Base-by-base conservation (phyloP, 306 rosid species). In the Hippophae rhamnoides region DNA sequence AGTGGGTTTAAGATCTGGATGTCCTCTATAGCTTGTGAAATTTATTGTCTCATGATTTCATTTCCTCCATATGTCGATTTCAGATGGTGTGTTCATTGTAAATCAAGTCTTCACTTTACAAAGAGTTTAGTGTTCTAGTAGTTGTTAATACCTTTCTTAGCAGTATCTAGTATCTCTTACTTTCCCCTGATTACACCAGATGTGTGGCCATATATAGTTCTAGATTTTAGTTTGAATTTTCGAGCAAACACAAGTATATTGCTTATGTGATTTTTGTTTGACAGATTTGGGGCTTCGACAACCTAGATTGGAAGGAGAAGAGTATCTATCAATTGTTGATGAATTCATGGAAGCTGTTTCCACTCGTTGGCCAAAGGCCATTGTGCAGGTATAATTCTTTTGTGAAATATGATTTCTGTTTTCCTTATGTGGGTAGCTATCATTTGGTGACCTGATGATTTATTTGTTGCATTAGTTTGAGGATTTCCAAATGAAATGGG, bases 401-500 rank as follows among this genome's bases (percentile, higher is more conserved):
- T 67, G 56, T 60, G 53, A 70, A 50, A 41, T 49, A 49, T 71
- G 41, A 42, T 42, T 54, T 13, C 65, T 68, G 3, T 69, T 2
- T 8, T 62, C 54, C 70, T 10, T 38, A 40, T 65, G 55, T 51
- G 51, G 50, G 61, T 56, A 70, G 51, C 57, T 43, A 57, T 69
- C 65, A 61, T 57, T 45, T 72, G 27, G 42, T 86, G 54, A 75
- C 69, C 67, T 66, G 45, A 62, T 62, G 64, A 25, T 62, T 81
- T 68, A 27, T 57, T 57, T 18, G 64, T 61, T 70, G 55, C 47
- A 27, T 71, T 85, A 93, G 99, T 93, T 93, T 74, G 99, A 93
- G 79, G 99, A 93, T 81, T 93, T 93, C 72, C 99, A 93, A 86
- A 86, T 88, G 93, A 93, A 93, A 75, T 93, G 99, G 99, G 99